These are phyloP conservation scores for Panicum virgatum DNA, from an alignment of 202 grass and related monocot species.

Conservation along the genomic window DNA sequence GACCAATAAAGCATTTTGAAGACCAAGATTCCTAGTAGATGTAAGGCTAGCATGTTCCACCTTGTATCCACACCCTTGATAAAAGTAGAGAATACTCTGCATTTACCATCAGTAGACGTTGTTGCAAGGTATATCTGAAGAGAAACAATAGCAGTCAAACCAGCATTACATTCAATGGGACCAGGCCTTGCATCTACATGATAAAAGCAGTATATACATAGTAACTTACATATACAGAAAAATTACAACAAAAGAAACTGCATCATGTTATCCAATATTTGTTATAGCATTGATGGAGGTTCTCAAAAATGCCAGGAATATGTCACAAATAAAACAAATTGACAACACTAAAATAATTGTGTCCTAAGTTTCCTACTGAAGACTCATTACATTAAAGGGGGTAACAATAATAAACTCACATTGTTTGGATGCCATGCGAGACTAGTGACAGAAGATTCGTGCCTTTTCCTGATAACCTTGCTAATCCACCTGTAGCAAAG, in stretches of 20 bases:
- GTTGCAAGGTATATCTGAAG: slow-evolving; percentile 95
- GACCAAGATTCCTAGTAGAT: not conserved
- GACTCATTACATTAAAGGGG: slow-evolving; percentile 21
- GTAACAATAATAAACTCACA: slow-evolving; percentile 47
- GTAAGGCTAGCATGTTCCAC: slow-evolving; percentile 29
- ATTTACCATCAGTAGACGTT: slow-evolving; percentile 97
- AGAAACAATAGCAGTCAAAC: slow-evolving; percentile 29
- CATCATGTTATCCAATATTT: not conserved
- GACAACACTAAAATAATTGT: not conserved
- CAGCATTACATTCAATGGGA: slow-evolving; percentile 12
- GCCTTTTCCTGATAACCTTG: slow-evolving; percentile 95
- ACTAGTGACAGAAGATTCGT: slow-evolving; percentile 95
- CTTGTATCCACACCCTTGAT: slow-evolving; percentile 93
- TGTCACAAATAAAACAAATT: not conserved
- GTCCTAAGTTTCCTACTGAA: slow-evolving; percentile 19
- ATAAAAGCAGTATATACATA: slow-evolving; percentile 3
- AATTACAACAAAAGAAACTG: slow-evolving; percentile 11
- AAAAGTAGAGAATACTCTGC: slow-evolving; percentile 91
- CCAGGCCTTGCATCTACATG: not conserved
- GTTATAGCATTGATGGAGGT: slow-evolving; percentile 1
- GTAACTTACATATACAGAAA: not conserved
- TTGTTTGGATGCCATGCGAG: slow-evolving; percentile 99
- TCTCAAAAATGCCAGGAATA: slow-evolving; percentile 9
- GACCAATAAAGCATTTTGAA: slow-evolving; percentile 35
- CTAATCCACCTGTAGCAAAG: slow-evolving; percentile 89